These are phyloP conservation scores for Hanseniaspora meyeri DNA, from an alignment of 805 yeast genomes.

Conservation along the genomic window DNA sequence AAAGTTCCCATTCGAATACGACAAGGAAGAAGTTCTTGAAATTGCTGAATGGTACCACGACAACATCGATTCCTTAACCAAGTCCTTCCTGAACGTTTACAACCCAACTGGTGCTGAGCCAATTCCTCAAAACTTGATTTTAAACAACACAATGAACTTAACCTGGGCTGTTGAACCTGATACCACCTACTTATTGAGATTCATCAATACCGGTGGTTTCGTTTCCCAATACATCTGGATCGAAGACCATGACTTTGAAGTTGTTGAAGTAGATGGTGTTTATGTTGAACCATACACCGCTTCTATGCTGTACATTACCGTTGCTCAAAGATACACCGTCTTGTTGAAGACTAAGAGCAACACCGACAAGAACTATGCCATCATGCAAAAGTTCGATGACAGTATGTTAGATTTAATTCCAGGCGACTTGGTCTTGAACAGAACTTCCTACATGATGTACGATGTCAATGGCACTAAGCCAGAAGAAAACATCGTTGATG, in stretches of 20 bases:
- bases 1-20: slow-evolving; percentile 58
- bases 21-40: slow-evolving; percentile 60
- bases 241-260: slow-evolving; percentile 75
- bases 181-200: slow-evolving; percentile 69
- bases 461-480: slow-evolving; percentile 31
- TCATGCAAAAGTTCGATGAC: slow-evolving; percentile 69
- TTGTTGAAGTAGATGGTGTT: slow-evolving; percentile 88
- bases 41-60: slow-evolving; percentile 84
- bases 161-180: slow-evolving; percentile 74
- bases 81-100: slow-evolving; percentile 49
- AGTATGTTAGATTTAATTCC: slow-evolving; percentile 74
- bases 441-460: slow-evolving; percentile 64
- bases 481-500: slow-evolving; percentile 34
- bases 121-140: slow-evolving; percentile 65
- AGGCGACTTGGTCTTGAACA: slow-evolving; percentile 49
- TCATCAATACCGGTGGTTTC: slow-evolving; percentile 82
- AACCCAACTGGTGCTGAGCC: slow-evolving; percentile 99
- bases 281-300: slow-evolving; percentile 66
- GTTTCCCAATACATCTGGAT: slow-evolving; percentile 80
- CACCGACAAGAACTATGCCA: slow-evolving; percentile 58
- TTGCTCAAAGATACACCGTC: slow-evolving; percentile 84
- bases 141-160: slow-evolving; percentile 69
- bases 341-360: slow-evolving; percentile 59
- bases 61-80: slow-evolving; percentile 36
- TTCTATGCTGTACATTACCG: slow-evolving; percentile 61